Conservation (phyloP, 2,329 filamentous ascomycete species). For the Aspergillus eucalypticola region DNA sequence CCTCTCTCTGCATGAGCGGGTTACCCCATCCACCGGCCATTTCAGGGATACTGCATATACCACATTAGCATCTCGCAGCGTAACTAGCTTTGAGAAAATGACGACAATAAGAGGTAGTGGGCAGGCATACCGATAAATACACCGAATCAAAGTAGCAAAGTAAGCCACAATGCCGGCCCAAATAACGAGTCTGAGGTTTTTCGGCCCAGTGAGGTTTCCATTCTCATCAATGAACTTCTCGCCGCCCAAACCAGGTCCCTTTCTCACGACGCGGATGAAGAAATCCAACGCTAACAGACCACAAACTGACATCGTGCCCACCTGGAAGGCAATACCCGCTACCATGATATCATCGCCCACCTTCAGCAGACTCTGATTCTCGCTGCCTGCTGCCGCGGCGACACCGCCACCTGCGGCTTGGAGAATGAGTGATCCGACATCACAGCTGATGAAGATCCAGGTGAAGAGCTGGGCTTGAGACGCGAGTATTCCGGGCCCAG, state of each 20-base stretch:
- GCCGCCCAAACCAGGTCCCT: slow-evolving; percentile 25
- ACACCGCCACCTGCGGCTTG: slow-evolving; percentile 61
- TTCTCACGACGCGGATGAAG: slow-evolving; percentile 43
- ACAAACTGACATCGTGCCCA: slow-evolving; percentile 50
- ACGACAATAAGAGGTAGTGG: neutral
- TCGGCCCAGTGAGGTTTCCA: slow-evolving; percentile 1
- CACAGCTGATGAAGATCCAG: slow-evolving; percentile 61
- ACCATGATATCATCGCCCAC: slow-evolving; percentile 59
- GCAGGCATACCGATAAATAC: slow-evolving; percentile 44
- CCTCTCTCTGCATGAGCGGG: slow-evolving; percentile 48
- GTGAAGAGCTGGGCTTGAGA: slow-evolving; percentile 56
- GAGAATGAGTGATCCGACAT: slow-evolving; percentile 59
- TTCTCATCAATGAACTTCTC: slow-evolving; percentile 26
- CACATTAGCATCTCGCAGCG: neutral
- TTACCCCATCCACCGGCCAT: slow-evolving; percentile 55
- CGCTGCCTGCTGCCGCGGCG: slow-evolving; percentile 52
- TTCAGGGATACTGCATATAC: slow-evolving; percentile 46
- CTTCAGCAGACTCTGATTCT: slow-evolving; percentile 40
- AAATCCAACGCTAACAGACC: slow-evolving; percentile 43
- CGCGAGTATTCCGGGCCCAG: slow-evolving; percentile 54
- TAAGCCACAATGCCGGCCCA: slow-evolving; percentile 39
- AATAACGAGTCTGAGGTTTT: slow-evolving; percentile 29
- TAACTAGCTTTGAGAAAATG: neutral
- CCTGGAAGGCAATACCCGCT: slow-evolving; percentile 59
- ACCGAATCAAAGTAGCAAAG: slow-evolving; percentile 43